These are phyloP conservation scores for Amylostereum chailletii DNA, from an alignment of 1,284 basidiomycete species.

Conservation along the genomic window DNA sequence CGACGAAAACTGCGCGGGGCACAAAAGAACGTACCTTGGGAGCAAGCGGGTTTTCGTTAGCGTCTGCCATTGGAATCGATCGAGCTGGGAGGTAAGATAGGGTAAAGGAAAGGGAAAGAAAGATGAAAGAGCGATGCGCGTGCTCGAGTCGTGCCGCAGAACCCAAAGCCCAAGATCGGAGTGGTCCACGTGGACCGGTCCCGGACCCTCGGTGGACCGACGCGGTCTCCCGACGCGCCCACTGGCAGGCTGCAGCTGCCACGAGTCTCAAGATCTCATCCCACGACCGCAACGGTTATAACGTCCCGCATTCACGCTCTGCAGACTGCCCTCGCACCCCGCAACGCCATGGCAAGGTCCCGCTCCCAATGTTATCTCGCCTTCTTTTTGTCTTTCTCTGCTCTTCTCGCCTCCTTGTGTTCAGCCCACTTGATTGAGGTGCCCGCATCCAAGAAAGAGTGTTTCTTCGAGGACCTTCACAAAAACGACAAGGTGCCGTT, in stretches of 20 bases:
- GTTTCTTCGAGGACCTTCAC: constrained; percentile 97
- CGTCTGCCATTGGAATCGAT: constrained; percentile 45
- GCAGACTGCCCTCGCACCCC: background rate
- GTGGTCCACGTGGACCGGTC: no score
- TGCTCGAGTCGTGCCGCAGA: constrained; percentile 4
- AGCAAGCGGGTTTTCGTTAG: constrained; percentile 49
- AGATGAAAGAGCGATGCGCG: constrained; percentile 19
- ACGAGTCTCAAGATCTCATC: no score
- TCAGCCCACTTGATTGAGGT: constrained; percentile 66
- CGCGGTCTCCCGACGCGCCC: no score
- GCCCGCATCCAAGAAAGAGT: constrained; percentile 80
- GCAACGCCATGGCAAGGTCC: constrained; percentile 28
- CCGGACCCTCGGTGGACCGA: no score
- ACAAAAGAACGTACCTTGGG: constrained; percentile 47
- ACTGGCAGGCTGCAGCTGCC: no score
- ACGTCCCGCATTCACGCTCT: no score
- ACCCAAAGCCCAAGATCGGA: background rate
- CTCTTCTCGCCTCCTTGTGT: constrained; percentile 33
- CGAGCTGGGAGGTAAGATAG: constrained; percentile 14
- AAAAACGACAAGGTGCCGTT: constrained; percentile 78
- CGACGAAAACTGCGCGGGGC: background rate
- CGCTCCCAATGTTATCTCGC: constrained; percentile 24
- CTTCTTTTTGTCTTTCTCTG: constrained; percentile 31
- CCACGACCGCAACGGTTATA: no score
- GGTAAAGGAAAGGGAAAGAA: constrained; percentile 21